Evolutionary conservation across 2,329 filamentous ascomycete species (phyloP).

Genomic region (Setomelanomma holmii): DNA sequence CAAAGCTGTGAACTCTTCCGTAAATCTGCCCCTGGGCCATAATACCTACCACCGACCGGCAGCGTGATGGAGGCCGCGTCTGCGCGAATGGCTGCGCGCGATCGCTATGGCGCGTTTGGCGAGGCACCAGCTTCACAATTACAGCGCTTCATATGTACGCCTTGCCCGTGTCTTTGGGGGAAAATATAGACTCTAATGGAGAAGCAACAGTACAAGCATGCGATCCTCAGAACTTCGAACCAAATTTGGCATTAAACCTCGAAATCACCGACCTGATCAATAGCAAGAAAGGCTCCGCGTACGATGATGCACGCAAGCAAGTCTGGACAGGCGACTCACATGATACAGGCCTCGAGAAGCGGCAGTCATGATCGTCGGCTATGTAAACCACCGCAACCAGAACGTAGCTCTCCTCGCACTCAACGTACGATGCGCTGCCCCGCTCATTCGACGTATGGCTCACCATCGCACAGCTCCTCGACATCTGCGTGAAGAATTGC

Average conservation of each 20-base stretch:
- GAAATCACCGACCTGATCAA: constrained; percentile 98
- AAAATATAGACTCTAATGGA: not conserved
- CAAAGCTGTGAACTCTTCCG: not conserved
- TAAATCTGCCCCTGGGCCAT: not conserved
- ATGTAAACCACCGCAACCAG: constrained; percentile 95
- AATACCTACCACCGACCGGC: constrained; percentile 8
- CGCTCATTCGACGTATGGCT: constrained; percentile 21
- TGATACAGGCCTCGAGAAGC: constrained; percentile 79
- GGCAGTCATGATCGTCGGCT: constrained; percentile 88
- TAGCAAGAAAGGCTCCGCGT: constrained; percentile 91
- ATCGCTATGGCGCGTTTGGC: constrained; percentile 86
- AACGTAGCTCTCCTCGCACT: constrained; percentile 92
- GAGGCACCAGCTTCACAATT: constrained; percentile 83
- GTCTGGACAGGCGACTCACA: not conserved
- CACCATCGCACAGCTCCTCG: constrained; percentile 69
- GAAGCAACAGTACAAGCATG: constrained; percentile 76
- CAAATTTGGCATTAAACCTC: constrained; percentile 93
- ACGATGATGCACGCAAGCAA: constrained; percentile 39
- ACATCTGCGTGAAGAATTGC: constrained; percentile 99
- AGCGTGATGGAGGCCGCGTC: constrained; percentile 84
- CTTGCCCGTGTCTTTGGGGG: too few relatives aligned
- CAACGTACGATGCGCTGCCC: constrained; percentile 58
- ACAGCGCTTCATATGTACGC: constrained; percentile 84
- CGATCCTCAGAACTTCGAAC: constrained; percentile 96
- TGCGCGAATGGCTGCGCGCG: constrained; percentile 91